Evolutionary conservation across 2,329 filamentous ascomycete species (phyloP), one percentile per base, ranked within the genome.

Genomic region (Aspergillus awamori): DNA sequence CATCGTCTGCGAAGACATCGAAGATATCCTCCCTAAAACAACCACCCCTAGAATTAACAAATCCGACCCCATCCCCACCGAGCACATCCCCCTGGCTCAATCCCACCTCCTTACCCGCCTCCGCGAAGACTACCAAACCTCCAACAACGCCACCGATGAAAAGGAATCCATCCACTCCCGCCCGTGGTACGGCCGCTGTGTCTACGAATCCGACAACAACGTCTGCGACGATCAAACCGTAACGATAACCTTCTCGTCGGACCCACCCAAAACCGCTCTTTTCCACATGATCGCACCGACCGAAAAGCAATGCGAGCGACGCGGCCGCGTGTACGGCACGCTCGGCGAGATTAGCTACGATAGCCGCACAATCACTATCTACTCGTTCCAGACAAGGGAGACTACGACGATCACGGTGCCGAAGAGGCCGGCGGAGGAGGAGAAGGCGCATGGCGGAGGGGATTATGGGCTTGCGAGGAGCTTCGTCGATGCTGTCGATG

Each of bases 201-300:
- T 98, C 1, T 98, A 89, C 78, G 95, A 97, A 74, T 83, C 89
- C 4, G 93, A 96, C 77, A 99, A 98, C 77, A 88, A 96, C 70
- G 95, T 98, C 45, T 92, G 89, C 70, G 95, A 99, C 74, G 92
- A 98, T 70, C 94, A 98, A 75, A 85, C 89, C 26, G 95, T 98
- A 20, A 94, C 90, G 0, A 86, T 98, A 56, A 87, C 85, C 4
- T 98, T 36, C 33, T 6, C 33, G 2, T 36, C 94, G 93, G 89
- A 39, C 15, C 11, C 15, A 26, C 20, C 92, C 47, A 98, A 98
- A 79, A 92, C 89, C 15, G 94, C 93, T 0, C 88, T 88, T 2
- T 91, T 98, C 74, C 94, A 98, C 77, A 97, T 98, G 94, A 89
- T 94, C 2, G 93, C 94, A 2, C 91, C 93, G 63, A 96, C 93